These are phyloP conservation scores for Hypomontagnella monticulosa DNA, from an alignment of 495 filamentous ascomycete genomes.

Conservation along the genomic window DNA sequence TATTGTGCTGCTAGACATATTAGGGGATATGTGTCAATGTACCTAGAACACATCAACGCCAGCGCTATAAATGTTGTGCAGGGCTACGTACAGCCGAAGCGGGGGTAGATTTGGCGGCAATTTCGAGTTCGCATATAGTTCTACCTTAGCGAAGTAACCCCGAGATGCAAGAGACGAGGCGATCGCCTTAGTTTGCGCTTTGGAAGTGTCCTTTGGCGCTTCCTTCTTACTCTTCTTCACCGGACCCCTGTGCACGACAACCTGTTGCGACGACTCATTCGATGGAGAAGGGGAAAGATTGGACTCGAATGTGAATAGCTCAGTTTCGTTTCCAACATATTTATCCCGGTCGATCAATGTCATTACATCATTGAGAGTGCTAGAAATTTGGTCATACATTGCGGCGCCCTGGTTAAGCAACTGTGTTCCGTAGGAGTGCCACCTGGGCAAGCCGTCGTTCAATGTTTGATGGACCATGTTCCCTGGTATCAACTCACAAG, in stretches of 20 bases:
- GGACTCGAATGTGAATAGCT: slow-evolving; percentile 60
- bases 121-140: slow-evolving; percentile 80
- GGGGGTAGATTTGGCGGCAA: slow-evolving; percentile 72
- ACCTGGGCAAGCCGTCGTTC: slow-evolving; percentile 50
- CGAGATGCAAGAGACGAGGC: slow-evolving; percentile 53
- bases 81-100: slow-evolving; percentile 66
- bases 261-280: slow-evolving; percentile 25
- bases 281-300: slow-evolving; percentile 42
- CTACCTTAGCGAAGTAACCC: slow-evolving; percentile 79
- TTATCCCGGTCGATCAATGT: slow-evolving; percentile 75
- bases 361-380: slow-evolving; percentile 69
- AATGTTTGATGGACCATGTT: slow-evolving; percentile 45
- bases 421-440: slow-evolving; percentile 51
- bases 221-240: slow-evolving; percentile 45
- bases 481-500: slow-evolving; percentile 45
- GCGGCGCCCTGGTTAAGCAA: slow-evolving; percentile 58
- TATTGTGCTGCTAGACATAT: slow-evolving; percentile 79
- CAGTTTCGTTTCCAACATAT: slow-evolving; percentile 69
- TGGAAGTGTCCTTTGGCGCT: slow-evolving; percentile 39
- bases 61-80: neutral
- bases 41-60: slow-evolving; percentile 51
- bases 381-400: slow-evolving; percentile 65
- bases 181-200: slow-evolving; percentile 51
- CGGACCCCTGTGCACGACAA: slow-evolving; percentile 32
- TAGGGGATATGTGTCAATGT: slow-evolving; percentile 74